phyloP scores from a whole-genome alignment of 257 asterid genomes.

The Nicotiana tabacum region DNA sequence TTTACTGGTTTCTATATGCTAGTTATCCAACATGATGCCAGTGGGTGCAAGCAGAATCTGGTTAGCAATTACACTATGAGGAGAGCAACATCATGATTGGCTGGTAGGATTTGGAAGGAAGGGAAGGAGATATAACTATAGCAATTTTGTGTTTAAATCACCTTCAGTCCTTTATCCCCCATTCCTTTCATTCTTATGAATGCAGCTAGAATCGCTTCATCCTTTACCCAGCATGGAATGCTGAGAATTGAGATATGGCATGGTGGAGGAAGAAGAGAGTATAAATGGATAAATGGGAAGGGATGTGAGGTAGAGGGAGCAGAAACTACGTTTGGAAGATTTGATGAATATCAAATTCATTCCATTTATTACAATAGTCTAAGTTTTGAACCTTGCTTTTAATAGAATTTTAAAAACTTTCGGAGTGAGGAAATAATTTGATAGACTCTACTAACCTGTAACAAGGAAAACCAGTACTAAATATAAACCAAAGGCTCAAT shows the following conservation, averaged over 20 bases:
- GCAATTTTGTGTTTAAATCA: not conserved
- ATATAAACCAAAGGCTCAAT: not conserved
- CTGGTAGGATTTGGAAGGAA: not conserved
- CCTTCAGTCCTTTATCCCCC: not conserved
- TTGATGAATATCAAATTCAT: not conserved
- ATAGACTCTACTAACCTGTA: not conserved
- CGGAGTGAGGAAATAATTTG: not conserved
- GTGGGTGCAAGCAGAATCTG: not conserved
- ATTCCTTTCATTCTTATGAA: not conserved
- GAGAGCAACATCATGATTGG: not conserved
- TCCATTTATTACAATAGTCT: not conserved
- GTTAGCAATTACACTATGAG: not conserved
- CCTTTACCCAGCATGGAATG: not conserved
- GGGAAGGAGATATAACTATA: not conserved
- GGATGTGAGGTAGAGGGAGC: not conserved
- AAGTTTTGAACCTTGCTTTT: not conserved
- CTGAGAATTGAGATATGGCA: conserved; percentile 1
- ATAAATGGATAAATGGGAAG: not conserved
- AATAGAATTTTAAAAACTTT: not conserved
- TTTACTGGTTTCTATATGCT: not conserved
- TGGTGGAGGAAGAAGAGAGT: not conserved
- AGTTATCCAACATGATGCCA: not conserved
- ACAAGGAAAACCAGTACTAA: not conserved
- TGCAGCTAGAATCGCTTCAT: not conserved
- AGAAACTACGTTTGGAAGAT: not conserved